A percentile compares a stretch with the other conserved stretches of the same genome.
Conservation (phyloP, 2,329 filamentous ascomycete genomes). For the Lachnellula cervina region DNA sequence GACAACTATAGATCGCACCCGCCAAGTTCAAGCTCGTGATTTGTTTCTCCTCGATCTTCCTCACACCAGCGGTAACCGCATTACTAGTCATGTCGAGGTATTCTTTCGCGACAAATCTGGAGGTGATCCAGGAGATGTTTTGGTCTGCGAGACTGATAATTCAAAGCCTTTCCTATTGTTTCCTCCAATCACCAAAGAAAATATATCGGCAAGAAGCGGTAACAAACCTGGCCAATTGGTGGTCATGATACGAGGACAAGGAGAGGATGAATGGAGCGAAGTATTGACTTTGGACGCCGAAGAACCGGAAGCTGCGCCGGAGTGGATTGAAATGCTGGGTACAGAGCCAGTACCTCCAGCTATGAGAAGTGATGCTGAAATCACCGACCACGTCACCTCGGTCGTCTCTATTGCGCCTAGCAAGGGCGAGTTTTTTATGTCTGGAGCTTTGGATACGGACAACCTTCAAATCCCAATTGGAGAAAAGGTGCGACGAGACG, state of each 20-base stretch:
- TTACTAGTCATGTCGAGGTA: slow-evolving; percentile 85
- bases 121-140: slow-evolving; percentile 73
- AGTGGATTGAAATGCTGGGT: slow-evolving; percentile 89
- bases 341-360: slow-evolving; percentile 54
- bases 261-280: slow-evolving; percentile 74
- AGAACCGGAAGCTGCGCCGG: slow-evolving; percentile 52
- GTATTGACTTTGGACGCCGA: slow-evolving; percentile 72
- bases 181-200: slow-evolving; percentile 70
- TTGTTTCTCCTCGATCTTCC: slow-evolving; percentile 79
- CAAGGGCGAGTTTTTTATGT: background rate
- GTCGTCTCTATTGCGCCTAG: background rate
- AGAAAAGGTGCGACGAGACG: slow-evolving; percentile 21
- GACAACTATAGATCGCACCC: slow-evolving; percentile 66
- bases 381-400: slow-evolving; percentile 32
- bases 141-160: slow-evolving; percentile 84
- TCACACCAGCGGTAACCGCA: slow-evolving; percentile 84
- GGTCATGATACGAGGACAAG: slow-evolving; percentile 77
- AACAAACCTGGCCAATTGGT: slow-evolving; percentile 67
- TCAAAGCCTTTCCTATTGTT: slow-evolving; percentile 78
- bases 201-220: slow-evolving; percentile 75
- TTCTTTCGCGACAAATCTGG: slow-evolving; percentile 75
- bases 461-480: slow-evolving; percentile 29
- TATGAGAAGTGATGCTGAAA: slow-evolving; percentile 26
- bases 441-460: slow-evolving; percentile 4
- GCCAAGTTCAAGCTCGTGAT: slow-evolving; percentile 85